phyloP scores from a whole-genome alignment of 2,329 filamentous ascomycete species.

The Cladophialophora exuberans region DNA sequence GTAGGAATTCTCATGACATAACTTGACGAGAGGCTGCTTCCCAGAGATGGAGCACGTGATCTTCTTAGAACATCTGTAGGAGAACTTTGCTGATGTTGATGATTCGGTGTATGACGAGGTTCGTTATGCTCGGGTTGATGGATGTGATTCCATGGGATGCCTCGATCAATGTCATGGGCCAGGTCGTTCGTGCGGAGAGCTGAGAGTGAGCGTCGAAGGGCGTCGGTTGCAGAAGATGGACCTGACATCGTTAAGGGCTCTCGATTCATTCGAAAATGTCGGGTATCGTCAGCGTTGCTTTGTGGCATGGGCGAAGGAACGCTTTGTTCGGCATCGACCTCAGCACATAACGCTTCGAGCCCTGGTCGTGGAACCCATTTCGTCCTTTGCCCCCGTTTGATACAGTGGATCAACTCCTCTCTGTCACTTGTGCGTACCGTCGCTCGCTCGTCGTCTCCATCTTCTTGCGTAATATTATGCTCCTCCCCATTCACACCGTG shows the following conservation, averaged over 20 bases:
- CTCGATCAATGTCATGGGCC: conserved; percentile 41
- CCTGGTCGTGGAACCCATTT: conserved; percentile 68
- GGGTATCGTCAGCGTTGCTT: conserved; percentile 51
- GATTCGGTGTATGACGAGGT: conserved; percentile 17
- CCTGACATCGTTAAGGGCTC: conserved; percentile 54
- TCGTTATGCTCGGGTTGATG: not conserved
- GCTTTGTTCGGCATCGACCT: conserved; percentile 25
- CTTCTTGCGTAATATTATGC: not conserved
- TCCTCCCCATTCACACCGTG: not conserved
- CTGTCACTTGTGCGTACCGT: conserved; percentile 55
- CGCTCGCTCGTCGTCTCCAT: conserved; percentile 1
- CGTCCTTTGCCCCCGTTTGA: conserved; percentile 79
- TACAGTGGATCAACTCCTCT: conserved; percentile 77
- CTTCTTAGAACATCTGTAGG: conserved; percentile 14
- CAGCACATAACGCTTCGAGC: conserved; percentile 51
- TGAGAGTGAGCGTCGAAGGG: conserved; percentile 68
- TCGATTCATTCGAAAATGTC: not conserved
- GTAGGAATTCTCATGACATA: conserved; percentile 88
- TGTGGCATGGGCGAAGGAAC: conserved; percentile 39
- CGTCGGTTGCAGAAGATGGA: conserved; percentile 36
- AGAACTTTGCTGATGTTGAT: not conserved
- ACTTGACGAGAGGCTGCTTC: conserved; percentile 74
- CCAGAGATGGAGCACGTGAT: conserved; percentile 62
- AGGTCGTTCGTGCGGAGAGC: conserved; percentile 68
- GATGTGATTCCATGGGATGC: not conserved